A percentile compares a stretch with the other conserved stretches of the same genome.
Evolutionary conservation across 768 basidiomycete species (phyloP).

Genomic region (Naganishia vaughanmartiniae): DNA sequence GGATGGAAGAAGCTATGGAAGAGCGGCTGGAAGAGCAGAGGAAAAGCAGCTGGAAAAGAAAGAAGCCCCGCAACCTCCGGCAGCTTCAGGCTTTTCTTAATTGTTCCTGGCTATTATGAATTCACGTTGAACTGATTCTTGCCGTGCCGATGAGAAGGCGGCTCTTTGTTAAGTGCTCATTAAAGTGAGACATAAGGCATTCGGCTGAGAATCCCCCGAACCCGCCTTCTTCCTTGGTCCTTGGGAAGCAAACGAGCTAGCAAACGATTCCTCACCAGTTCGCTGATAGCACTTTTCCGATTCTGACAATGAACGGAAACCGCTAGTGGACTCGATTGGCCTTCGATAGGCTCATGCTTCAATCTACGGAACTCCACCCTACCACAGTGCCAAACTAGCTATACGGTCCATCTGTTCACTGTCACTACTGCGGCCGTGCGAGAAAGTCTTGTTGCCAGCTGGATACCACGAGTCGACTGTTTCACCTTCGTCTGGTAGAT

Average conservation of each 20-base stretch:
- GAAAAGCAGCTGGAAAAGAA: no score
- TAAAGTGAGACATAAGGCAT: conserved; percentile 15
- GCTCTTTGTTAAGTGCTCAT: not conserved
- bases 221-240: not conserved
- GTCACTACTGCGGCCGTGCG: not conserved
- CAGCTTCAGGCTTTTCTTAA: no score
- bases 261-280: not conserved
- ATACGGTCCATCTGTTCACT: conserved; percentile 2
- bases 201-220: not conserved
- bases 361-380: not conserved
- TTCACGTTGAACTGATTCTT: no score
- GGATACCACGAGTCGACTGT: conserved; percentile 6
- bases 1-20: no score
- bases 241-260: no score
- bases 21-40: no score
- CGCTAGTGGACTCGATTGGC: not conserved
- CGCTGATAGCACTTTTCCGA: not conserved
- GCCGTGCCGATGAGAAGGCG: not conserved
- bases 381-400: not conserved
- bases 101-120: no score
- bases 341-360: conserved; percentile 1
- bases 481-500: not conserved
- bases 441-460: not conserved
- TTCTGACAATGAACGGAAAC: not conserved
- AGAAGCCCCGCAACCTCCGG: no score